These are phyloP conservation scores for Hypoxylon trugodes DNA, from an alignment of 495 filamentous ascomycete genomes.

Conservation along the genomic window DNA sequence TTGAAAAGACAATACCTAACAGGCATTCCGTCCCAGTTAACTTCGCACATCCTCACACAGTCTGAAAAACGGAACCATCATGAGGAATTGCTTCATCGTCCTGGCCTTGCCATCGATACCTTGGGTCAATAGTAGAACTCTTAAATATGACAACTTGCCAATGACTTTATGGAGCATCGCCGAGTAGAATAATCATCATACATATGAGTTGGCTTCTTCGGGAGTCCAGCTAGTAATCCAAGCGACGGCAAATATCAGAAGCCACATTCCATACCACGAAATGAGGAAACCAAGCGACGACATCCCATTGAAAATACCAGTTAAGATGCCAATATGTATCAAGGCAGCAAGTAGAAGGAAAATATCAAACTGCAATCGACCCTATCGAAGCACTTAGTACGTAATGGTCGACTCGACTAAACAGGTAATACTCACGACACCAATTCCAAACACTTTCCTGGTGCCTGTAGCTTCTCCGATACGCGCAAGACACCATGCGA, in stretches of 20 bases:
- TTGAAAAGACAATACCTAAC: no score
- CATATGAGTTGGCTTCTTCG: slow-evolving; percentile 11
- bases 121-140: no score
- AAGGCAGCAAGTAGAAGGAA: slow-evolving; percentile 24
- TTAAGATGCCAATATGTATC: slow-evolving; percentile 18
- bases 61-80: no score
- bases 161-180: no score
- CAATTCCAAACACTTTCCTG: slow-evolving; percentile 15
- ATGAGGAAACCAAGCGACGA: slow-evolving; percentile 9
- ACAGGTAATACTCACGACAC: slow-evolving; percentile 18
- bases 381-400: slow-evolving; percentile 22
- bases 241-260: slow-evolving; percentile 23
- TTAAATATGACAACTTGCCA: no score
- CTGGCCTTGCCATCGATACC: no score
- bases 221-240: slow-evolving; percentile 28
- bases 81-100: no score
- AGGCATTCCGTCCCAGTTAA: no score
- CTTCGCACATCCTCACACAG: no score
- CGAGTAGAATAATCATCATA: not conserved
- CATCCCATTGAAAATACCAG: slow-evolving; percentile 25
- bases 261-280: slow-evolving; percentile 33
- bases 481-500: slow-evolving; percentile 33
- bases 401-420: not conserved
- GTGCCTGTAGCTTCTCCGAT: slow-evolving; percentile 32
- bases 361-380: slow-evolving; percentile 32